phyloP scores from a whole-genome alignment of 306 rosid genomes.

The Glycine latifolia region DNA sequence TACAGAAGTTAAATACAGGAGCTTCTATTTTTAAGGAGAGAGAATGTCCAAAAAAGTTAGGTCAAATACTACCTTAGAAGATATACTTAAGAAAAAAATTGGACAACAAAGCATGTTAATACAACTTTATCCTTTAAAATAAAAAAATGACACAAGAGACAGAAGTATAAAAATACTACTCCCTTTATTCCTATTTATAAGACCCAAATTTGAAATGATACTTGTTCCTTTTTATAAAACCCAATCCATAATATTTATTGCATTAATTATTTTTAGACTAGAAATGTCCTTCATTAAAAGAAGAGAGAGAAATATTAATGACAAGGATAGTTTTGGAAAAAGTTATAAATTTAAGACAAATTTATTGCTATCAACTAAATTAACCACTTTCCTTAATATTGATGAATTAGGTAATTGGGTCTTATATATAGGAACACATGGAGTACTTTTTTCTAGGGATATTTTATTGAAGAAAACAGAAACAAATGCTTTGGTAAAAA shows the following conservation, averaged over 20 bases:
- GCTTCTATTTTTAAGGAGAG: not conserved
- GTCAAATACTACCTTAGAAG: not conserved
- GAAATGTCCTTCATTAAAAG: too few species aligned
- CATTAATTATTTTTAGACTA: too few species aligned
- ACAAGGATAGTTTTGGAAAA: too few species aligned
- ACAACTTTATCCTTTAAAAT: conserved; percentile 41
- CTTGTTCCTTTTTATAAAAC: too few species aligned
- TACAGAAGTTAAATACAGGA: not conserved
- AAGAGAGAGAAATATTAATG: too few species aligned
- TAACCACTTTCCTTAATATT: too few species aligned
- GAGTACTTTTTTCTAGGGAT: not conserved
- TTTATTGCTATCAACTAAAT: too few species aligned
- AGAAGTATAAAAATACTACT: not conserved
- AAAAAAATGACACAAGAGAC: conserved; percentile 27
- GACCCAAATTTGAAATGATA: too few species aligned
- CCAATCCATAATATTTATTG: too few species aligned
- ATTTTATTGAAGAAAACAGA: conserved; percentile 22
- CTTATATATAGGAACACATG: too few species aligned
- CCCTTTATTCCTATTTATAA: not conserved
- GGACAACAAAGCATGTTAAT: conserved; percentile 7
- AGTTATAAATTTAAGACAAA: too few species aligned
- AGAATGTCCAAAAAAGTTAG: not conserved
- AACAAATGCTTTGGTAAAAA: conserved; percentile 5
- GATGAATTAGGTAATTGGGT: too few species aligned
- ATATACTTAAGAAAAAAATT: conserved; percentile 4